Percentiles rank a stretch among this genome's conserved stretches.
Evolutionary conservation across 208 protist genomes (phyloP).

Genomic region (Leishmania braziliensis): DNA sequence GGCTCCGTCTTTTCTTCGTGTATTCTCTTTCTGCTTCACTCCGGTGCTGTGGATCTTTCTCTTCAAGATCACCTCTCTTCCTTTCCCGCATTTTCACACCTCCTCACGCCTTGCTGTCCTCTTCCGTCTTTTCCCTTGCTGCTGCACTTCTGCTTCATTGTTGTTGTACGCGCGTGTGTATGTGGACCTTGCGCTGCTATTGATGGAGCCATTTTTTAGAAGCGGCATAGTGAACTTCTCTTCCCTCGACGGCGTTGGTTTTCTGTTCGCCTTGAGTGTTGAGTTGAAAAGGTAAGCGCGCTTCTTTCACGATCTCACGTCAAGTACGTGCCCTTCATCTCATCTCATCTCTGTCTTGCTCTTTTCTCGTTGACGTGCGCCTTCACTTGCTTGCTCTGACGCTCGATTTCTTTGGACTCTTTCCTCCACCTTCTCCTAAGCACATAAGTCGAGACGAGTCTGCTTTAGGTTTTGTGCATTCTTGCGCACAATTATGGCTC

Average conservation of each 20-base stretch:
- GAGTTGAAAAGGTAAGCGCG: not conserved
- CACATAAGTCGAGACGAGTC: not conserved
- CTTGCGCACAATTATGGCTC: conserved; percentile 4
- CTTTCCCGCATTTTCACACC: not conserved
- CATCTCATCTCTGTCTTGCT: no score
- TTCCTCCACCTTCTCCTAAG: not conserved
- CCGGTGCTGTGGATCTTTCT: not conserved
- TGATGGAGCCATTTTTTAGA: not conserved
- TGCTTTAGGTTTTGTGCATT: not conserved
- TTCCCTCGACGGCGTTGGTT: not conserved
- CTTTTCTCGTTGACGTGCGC: not conserved
- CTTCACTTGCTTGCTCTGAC: not conserved
- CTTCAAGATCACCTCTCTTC: not conserved
- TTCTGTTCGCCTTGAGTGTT: not conserved
- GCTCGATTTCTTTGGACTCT: not conserved
- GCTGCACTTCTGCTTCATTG: conserved; percentile 5
- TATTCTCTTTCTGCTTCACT: not conserved
- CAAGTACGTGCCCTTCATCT: not conserved
- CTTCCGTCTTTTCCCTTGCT: conserved; percentile 1
- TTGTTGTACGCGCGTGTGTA: not conserved
- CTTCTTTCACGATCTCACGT: not conserved
- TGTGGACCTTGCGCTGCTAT: not conserved
- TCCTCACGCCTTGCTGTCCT: not conserved
- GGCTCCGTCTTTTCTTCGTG: not conserved
- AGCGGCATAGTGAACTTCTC: not conserved